phyloP scores from a whole-genome alignment of 2,329 filamentous ascomycete genomes.

The Colletotrichum cordylinicola region DNA sequence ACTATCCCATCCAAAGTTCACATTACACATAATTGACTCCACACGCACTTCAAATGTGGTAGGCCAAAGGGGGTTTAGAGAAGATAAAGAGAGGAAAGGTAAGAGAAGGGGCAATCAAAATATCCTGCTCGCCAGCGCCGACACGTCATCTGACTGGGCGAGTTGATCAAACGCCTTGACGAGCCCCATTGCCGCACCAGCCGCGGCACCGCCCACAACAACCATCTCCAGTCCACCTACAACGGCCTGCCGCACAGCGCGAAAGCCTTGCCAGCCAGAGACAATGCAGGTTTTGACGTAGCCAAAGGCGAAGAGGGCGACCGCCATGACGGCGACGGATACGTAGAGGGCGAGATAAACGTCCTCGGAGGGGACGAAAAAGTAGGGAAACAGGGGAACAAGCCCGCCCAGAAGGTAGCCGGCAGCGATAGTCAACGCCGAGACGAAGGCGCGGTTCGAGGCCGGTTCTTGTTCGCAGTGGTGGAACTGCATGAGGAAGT shows the following conservation, averaged over 20 bases:
- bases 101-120: neutral
- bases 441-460: conserved; percentile 53
- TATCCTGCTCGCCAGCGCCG: conserved; percentile 4
- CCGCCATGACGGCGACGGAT: conserved; percentile 64
- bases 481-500: conserved; percentile 67
- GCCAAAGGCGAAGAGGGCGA: conserved; percentile 69
- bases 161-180: conserved; percentile 30
- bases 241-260: conserved; percentile 22
- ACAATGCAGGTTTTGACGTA: conserved; percentile 65
- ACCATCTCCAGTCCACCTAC: conserved; percentile 45
- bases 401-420: conserved; percentile 76
- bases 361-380: conserved; percentile 50
- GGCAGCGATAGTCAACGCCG: conserved; percentile 69
- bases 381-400: conserved; percentile 75
- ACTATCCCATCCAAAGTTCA: neutral
- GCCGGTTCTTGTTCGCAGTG: conserved; percentile 52
- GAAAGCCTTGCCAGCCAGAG: conserved; percentile 21
- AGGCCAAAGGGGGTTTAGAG: neutral
- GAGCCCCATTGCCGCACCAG: conserved; percentile 43
- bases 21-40: neutral
- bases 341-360: conserved; percentile 59
- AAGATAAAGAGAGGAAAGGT: neutral
- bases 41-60: neutral
- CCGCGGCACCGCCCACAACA: conserved; percentile 41
- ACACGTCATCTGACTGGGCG: conserved; percentile 8